Conservation (phyloP, 768 basidiomycete species). For the Exidia glandulosa region DNA sequence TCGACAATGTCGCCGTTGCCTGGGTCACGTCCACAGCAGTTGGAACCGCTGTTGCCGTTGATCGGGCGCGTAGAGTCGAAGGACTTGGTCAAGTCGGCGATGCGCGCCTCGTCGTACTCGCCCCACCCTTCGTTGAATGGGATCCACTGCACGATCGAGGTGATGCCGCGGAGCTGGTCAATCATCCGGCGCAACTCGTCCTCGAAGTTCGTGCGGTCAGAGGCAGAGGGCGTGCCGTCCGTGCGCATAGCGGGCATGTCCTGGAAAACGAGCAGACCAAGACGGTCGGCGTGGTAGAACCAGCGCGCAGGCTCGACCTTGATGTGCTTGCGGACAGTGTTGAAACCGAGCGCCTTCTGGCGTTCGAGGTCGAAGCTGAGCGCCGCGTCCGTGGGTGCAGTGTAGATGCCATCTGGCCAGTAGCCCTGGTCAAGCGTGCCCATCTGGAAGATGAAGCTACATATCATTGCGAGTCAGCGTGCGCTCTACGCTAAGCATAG, state of each 20-base stretch:
- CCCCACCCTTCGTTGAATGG: background rate
- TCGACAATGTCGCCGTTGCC: background rate
- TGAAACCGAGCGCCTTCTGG: background rate
- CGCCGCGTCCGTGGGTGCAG: background rate
- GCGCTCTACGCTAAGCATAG: background rate
- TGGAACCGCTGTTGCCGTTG: background rate
- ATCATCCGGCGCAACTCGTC: background rate
- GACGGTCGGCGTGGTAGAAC: background rate
- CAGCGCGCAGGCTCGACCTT: constrained; percentile 1
- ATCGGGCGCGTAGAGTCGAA: background rate
- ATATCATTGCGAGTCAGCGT: background rate
- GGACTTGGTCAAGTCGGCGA: background rate
- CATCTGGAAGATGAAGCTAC: background rate
- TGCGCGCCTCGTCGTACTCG: background rate
- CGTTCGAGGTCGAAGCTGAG: background rate
- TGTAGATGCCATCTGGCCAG: background rate
- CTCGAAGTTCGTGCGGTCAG: background rate
- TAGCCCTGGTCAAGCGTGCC: background rate
- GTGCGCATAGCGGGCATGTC: background rate
- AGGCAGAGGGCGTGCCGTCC: background rate
- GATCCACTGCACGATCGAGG: background rate
- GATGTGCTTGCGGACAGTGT: background rate
- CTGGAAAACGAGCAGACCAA: background rate
- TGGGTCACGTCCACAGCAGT: background rate
- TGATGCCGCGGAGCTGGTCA: background rate